Evolutionary conservation across 2,329 filamentous ascomycete species (phyloP).

Genomic region (Byssoonygena ceratinophila): DNA sequence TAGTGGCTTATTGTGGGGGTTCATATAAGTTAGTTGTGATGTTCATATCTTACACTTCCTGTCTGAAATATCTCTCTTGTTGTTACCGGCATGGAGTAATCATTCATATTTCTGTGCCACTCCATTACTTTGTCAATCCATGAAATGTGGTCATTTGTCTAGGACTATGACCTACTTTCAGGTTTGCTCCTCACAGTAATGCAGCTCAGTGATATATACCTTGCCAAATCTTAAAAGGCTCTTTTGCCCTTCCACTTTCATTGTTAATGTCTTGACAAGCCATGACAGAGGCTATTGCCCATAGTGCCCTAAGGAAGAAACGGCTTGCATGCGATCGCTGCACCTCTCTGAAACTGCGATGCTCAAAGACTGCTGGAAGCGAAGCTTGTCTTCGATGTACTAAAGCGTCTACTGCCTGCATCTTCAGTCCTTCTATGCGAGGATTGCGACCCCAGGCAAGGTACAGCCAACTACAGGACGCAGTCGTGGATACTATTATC

Average conservation of each 20-base stretch:
- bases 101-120: no score
- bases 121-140: no score
- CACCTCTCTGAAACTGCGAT: slow-evolving; percentile 1
- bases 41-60: no score
- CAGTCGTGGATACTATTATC: not conserved
- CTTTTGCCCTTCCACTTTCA: no score
- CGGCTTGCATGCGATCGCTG: not conserved
- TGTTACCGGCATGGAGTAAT: no score
- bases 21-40: not conserved
- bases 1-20: no score
- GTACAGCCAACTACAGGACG: not conserved
- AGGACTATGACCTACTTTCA: no score
- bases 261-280: not conserved
- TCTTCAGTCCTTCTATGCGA: slow-evolving; percentile 6
- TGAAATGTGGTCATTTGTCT: no score
- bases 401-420: not conserved
- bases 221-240: no score
- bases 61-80: no score
- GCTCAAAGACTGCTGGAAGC: not conserved
- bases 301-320: not conserved
- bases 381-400: slow-evolving; percentile 3
- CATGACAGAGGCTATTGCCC: not conserved
- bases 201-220: no score
- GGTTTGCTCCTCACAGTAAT: no score
- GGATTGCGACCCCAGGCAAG: not conserved